Conservation (phyloP, 2,329 filamentous ascomycete species). For the Fusarium begoniae region DNA sequence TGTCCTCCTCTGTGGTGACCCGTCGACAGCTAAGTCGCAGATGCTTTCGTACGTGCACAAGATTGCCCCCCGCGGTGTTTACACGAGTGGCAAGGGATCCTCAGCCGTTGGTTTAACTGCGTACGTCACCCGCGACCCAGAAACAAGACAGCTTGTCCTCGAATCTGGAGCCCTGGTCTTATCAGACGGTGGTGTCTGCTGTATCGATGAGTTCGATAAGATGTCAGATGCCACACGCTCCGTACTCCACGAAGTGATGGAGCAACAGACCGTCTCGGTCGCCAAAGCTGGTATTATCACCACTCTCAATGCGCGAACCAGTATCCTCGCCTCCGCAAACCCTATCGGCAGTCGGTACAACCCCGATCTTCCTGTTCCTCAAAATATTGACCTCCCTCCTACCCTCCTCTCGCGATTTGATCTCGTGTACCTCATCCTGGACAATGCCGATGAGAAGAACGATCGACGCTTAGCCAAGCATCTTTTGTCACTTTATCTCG, state of each 20-base stretch:
- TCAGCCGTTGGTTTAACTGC: slow-evolving; percentile 84
- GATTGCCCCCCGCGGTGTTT: slow-evolving; percentile 89
- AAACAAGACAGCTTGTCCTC: slow-evolving; percentile 81
- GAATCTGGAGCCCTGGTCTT: slow-evolving; percentile 83
- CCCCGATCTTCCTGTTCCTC: slow-evolving; percentile 91
- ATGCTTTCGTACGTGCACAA: slow-evolving; percentile 95
- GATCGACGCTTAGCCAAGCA: slow-evolving; percentile 92
- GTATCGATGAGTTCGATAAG: slow-evolving; percentile 87
- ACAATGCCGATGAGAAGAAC: slow-evolving; percentile 88
- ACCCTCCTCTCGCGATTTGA: slow-evolving; percentile 96
- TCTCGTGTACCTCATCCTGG: slow-evolving; percentile 94
- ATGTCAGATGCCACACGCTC: slow-evolving; percentile 83
- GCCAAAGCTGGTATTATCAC: slow-evolving; percentile 96
- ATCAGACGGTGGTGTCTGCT: slow-evolving; percentile 84
- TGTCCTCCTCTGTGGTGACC: slow-evolving; percentile 94
- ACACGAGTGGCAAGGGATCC: slow-evolving; percentile 83
- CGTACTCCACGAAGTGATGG: slow-evolving; percentile 88
- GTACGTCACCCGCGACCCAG: slow-evolving; percentile 82
- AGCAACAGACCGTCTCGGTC: slow-evolving; percentile 86
- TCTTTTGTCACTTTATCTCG: slow-evolving; percentile 94
- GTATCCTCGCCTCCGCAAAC: slow-evolving; percentile 95
- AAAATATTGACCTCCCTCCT: slow-evolving; percentile 97
- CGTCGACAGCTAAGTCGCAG: slow-evolving; percentile 96
- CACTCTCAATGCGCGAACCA: slow-evolving; percentile 93
- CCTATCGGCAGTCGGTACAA: slow-evolving; percentile 99